A percentile compares a stretch with the other conserved stretches of the same genome.
Conservation (phyloP, 768 basidiomycete species). For the Sarcomyxa edulis region DNA sequence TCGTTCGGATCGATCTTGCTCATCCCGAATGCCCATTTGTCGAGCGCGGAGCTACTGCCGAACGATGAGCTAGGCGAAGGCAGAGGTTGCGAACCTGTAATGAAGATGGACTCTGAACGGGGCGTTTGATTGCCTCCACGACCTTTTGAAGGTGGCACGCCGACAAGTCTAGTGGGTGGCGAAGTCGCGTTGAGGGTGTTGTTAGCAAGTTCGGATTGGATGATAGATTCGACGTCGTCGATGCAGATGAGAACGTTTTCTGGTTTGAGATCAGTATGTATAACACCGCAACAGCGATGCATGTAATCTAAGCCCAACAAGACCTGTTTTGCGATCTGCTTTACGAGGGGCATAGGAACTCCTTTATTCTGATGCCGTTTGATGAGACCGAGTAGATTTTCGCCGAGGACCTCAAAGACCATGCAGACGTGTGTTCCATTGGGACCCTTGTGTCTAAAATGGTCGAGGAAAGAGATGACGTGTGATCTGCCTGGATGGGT, state of each 20-base stretch:
- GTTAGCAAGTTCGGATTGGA: constrained; percentile 70
- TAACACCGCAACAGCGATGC: constrained; percentile 95
- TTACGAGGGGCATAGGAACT: constrained; percentile 87
- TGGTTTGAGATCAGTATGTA: constrained; percentile 97
- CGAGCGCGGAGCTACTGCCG: constrained; percentile 63
- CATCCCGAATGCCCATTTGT: constrained; percentile 92
- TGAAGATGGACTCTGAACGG: constrained; percentile 67
- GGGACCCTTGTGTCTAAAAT: constrained; percentile 94
- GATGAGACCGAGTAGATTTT: constrained; percentile 93
- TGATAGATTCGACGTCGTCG: constrained; percentile 93
- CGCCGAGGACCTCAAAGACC: constrained; percentile 98
- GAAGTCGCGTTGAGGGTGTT: constrained; percentile 38
- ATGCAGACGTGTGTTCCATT: constrained; percentile 98
- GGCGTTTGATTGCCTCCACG: constrained; percentile 97
- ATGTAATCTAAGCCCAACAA: constrained; percentile 96
- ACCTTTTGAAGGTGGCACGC: constrained; percentile 90
- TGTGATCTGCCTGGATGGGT: constrained; percentile 88
- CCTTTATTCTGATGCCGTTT: constrained; percentile 98
- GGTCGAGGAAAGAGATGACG: constrained; percentile 96
- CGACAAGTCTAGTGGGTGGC: constrained; percentile 69
- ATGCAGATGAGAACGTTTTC: constrained; percentile 98
- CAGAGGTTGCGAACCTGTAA: constrained; percentile 90
- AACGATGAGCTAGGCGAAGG: constrained; percentile 80
- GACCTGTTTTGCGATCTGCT: constrained; percentile 96
- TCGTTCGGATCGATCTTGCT: constrained; percentile 67